These are phyloP conservation scores for Adansonia grandidieri DNA, from an alignment of 441 rosid genomes.

Conservation along the genomic window DNA sequence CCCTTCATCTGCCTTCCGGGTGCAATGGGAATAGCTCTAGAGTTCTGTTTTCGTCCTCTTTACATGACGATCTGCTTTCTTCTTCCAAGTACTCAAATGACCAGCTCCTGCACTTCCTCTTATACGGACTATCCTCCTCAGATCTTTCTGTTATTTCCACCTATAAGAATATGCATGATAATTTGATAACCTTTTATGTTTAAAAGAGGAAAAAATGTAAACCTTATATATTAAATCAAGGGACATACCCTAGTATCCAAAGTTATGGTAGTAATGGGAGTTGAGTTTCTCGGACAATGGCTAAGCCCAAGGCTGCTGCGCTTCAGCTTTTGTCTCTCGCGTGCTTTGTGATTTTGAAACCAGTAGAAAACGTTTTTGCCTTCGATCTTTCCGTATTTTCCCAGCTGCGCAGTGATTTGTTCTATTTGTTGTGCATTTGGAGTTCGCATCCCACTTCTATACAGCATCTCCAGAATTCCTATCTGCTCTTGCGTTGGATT, in stretches of 20 bases:
- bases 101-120: constrained; percentile 94
- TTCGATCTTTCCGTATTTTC: constrained; percentile 92
- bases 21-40: constrained; percentile 96
- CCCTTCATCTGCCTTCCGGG: constrained; percentile 78
- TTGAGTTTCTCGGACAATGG: constrained; percentile 45
- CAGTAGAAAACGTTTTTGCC: constrained; percentile 97
- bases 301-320: constrained; percentile 56
- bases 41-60: constrained; percentile 61
- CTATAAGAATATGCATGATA: constrained; percentile 35
- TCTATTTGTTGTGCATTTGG: constrained; percentile 94
- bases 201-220: not conserved
- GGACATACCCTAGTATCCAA: constrained; percentile 49
- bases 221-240: not conserved
- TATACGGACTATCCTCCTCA: constrained; percentile 59
- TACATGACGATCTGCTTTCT: constrained; percentile 45
- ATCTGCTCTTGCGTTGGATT: constrained; percentile 98
- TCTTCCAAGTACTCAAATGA: constrained; percentile 70
- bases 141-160: constrained; percentile 45
- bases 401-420: constrained; percentile 76
- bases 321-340: constrained; percentile 94
- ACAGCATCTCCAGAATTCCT: constrained; percentile 87
- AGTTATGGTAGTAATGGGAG: constrained; percentile 40
- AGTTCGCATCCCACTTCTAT: constrained; percentile 87
- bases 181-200: not conserved
- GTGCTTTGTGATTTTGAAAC: constrained; percentile 99